Evolutionary conservation across 1,284 basidiomycete species (phyloP), one percentile per base, ranked within the genome.

Genomic region (Stereum hirsutum): DNA sequence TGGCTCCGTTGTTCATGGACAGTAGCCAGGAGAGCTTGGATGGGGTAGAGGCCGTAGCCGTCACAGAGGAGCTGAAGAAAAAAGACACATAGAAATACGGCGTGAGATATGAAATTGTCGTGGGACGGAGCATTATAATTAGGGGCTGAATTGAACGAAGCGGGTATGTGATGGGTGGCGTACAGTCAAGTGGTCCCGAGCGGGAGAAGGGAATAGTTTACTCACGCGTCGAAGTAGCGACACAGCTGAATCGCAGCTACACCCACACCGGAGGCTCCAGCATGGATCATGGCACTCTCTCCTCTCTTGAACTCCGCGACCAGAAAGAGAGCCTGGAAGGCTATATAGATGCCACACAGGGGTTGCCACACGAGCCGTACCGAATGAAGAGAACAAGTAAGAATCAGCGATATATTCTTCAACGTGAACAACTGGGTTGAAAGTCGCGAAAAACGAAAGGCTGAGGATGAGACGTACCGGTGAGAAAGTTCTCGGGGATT

Each of bases 161-260:
- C 15, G 19, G 6, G 5, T 5, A 14, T 20, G 15, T 11, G 11
- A 14, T 12, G n/a, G 20, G 17, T 24, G 12, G 2, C n/a, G n/a
- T n/a, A n/a, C n/a, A n/a, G n/a, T n/a, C n/a, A n/a, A n/a, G n/a
- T 6, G 20, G 10, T 17, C 27, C 14, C 6, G n/a, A 15, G n/a
- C 11, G 8, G 15, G 25, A 24, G 25, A 26, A 31, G 24, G 37
- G 39, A 33, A 15, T 35, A 27, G 43, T 39, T n/a, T 15, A 70
- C 81, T 65, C 54, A 87, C 84, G 88, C 86, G 48, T 78, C 78
- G 47, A 74, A 80, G 43, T 75, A 58, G 45, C 85, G 75, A 11
- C 92, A 89, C 17, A 98, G 69, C 64, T 98, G 94, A 45, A 90
- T 91, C 3, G 91, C 90, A 2, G 93, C 86, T 12, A 95, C 63